Evolutionary conservation across 768 basidiomycete species (phyloP), one percentile per base, ranked within the genome.

Genomic region (Pulveroboletus sp.): DNA sequence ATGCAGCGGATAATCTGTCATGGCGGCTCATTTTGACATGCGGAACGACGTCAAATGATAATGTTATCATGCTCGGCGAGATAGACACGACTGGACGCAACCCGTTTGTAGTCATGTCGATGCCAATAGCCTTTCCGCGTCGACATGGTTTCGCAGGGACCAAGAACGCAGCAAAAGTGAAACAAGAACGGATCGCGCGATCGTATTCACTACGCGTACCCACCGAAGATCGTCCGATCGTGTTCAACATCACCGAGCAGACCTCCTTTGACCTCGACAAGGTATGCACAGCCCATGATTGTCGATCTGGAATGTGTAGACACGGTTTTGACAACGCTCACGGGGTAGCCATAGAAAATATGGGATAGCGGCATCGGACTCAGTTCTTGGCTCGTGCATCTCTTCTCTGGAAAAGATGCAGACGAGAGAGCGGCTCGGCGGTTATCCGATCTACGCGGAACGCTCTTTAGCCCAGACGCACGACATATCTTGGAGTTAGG

Each of bases 321-420:
- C 19, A 29, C 19, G 4, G 14, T 8, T 10, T 33, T 25, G n/a
- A 53, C 40, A 21, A 36, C 40, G 47, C 62, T 64, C 45, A 55
- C 53, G 45, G 17, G 3, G 12, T 8, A 25, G 46, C 20, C 32
- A 23, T 71, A 95, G 94, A 95, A 95, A 91, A 79, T 95, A 45
- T 97, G 94, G 94, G 93, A 95, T 63, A 94, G 92, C 36, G 94
- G 94, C 2, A 76, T 95, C 40, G 92, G 89, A 6, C 69, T 94
- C 17, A 84, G 87, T 49, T 79, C 90, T 3, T 94, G 89, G 89
- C 70, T 95, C 5, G 71, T 78, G 1, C 62, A 50, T 24, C 67
- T 73, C 51, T 54, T 62, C 70, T 45, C 44, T 12, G 45, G 48
- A 40, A 51, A 39, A 5, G 12, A 36, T 0, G 21, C 41, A 14